phyloP scores from a whole-genome alignment of 805 yeast species.

The Candida sphagnicola region DNA sequence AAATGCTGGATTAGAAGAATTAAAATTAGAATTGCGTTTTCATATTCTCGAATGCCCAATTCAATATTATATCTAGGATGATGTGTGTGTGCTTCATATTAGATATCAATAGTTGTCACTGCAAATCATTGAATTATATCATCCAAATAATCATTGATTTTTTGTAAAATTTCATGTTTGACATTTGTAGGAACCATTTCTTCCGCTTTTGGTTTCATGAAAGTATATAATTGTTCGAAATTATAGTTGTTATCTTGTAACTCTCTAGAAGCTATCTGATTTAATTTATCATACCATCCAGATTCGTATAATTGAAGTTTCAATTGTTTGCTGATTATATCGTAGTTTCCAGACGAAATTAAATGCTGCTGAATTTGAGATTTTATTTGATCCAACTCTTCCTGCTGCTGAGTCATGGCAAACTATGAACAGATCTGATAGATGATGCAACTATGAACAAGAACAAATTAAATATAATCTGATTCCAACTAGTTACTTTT shows the following conservation, averaged over 20 bases:
- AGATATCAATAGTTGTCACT: background rate
- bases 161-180: constrained; percentile 53
- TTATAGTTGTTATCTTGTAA: constrained; percentile 35
- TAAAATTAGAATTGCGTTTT: no score
- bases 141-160: constrained; percentile 58
- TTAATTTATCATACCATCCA: constrained; percentile 84
- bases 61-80: no score
- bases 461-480: no score
- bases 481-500: no score
- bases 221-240: constrained; percentile 48
- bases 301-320: constrained; percentile 63
- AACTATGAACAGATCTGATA: background rate
- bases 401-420: constrained; percentile 24
- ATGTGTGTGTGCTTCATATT: no score
- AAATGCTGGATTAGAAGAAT: no score
- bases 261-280: constrained; percentile 49
- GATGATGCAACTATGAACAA: no score
- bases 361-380: constrained; percentile 67
- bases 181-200: constrained; percentile 68
- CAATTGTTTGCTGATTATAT: constrained; percentile 60
- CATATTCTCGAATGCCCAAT: no score
- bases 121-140: constrained; percentile 22
- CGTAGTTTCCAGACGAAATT: constrained; percentile 77
- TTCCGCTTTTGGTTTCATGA: constrained; percentile 63
- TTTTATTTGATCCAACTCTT: constrained; percentile 42